Conservation (phyloP, 169 alveolate species). For the Eimeria maxima region DNA sequence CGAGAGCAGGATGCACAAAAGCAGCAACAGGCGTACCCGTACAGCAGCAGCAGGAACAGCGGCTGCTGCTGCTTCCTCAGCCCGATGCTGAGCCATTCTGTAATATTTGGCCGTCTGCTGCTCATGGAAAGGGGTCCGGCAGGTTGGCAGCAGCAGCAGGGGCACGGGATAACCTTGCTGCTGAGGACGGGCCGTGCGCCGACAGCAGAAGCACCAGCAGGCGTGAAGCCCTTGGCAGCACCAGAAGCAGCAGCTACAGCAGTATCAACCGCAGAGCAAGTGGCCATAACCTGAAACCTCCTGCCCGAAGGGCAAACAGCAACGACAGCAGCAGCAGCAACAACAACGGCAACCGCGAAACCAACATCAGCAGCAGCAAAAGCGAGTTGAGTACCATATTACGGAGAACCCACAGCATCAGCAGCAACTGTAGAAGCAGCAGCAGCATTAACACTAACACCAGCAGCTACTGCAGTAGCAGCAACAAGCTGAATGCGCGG, state of each 20-base stretch:
- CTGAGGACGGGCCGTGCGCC: background rate
- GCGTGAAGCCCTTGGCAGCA: background rate
- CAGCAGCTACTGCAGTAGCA: background rate
- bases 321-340: background rate
- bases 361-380: background rate
- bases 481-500: background rate
- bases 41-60: background rate
- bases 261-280: background rate
- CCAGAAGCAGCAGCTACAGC: slow-evolving; percentile 43
- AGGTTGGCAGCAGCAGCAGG: background rate
- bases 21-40: background rate
- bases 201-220: background rate
- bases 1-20: background rate
- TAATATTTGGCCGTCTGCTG: background rate
- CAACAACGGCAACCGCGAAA: background rate
- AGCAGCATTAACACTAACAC: background rate
- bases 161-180: background rate
- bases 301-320: background rate
- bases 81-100: background rate
- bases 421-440: slow-evolving; percentile 1
- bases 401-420: background rate
- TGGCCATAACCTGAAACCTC: background rate
- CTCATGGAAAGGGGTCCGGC: background rate
- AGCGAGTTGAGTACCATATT: background rate
- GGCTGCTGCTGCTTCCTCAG: background rate